phyloP scores from a whole-genome alignment of 1,284 basidiomycete species.

The Rhodotorula mucilaginosa region DNA sequence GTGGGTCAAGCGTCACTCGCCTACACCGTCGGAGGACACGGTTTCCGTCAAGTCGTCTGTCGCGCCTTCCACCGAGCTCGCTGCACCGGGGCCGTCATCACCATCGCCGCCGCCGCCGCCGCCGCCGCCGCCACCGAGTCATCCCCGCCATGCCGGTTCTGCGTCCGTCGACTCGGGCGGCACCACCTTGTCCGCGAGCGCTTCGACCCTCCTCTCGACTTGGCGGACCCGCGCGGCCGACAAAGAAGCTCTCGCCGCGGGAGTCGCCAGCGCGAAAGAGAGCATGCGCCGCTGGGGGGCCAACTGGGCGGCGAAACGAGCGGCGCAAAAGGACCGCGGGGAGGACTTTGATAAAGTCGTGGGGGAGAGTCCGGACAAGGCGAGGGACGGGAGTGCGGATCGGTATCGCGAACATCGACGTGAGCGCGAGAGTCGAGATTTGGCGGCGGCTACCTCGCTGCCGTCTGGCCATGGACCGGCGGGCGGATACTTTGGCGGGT shows the following conservation, averaged over 20 bases:
- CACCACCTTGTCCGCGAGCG: conserved; percentile 4
- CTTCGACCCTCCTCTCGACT: conserved; percentile 48
- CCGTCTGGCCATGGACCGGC: background rate
- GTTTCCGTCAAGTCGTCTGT: background rate
- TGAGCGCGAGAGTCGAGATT: background rate
- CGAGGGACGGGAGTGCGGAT: background rate
- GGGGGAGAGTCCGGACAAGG: conserved; percentile 7
- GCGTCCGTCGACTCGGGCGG: conserved; percentile 13
- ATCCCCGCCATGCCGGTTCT: conserved; percentile 9
- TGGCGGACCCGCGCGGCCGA: conserved; percentile 56
- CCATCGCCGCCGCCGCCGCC: background rate
- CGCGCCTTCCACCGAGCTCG: background rate
- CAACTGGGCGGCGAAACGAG: conserved; percentile 56
- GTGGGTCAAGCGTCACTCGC: conserved; percentile 5
- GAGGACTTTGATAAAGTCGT: conserved; percentile 5
- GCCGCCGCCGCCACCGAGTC: background rate
- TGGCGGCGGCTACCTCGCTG: too few relatives aligned
- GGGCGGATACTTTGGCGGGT: background rate
- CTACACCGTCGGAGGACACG: background rate
- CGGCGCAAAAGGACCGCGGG: background rate
- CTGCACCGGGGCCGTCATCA: background rate
- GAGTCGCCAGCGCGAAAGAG: conserved; percentile 64
- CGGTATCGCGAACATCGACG: conserved; percentile 1
- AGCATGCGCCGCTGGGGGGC: conserved; percentile 83
- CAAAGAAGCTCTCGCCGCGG: conserved; percentile 63